These are phyloP conservation scores for Chaetomiaceae sp. DNA, from an alignment of 2,329 filamentous ascomycete genomes.

Conservation along the genomic window DNA sequence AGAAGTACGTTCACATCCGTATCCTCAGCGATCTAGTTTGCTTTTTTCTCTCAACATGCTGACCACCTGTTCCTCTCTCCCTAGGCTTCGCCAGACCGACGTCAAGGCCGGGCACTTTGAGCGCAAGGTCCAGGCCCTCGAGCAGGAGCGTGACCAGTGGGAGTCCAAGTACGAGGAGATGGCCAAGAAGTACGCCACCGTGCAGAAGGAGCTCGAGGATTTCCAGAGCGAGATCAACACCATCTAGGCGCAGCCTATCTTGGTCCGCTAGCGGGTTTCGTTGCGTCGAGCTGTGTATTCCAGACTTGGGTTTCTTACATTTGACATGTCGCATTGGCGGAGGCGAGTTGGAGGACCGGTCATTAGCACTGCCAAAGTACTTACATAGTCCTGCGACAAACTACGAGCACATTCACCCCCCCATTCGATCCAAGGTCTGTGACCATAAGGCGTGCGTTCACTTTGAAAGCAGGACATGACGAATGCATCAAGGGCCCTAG, in stretches of 20 bases:
- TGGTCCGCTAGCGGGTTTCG: conserved; percentile 6
- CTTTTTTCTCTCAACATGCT: conserved; percentile 17
- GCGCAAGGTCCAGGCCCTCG: conserved; percentile 96
- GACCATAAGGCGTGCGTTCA: too few species aligned
- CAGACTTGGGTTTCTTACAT: conserved; percentile 13
- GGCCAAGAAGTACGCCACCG: conserved; percentile 75
- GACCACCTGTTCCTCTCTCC: conserved; percentile 22
- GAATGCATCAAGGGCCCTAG: not conserved
- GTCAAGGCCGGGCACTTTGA: conserved; percentile 99
- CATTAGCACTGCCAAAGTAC: conserved; percentile 15
- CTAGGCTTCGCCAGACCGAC: conserved; percentile 94
- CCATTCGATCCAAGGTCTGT: too few species aligned
- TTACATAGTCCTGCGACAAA: conserved; percentile 15
- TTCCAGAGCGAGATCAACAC: conserved; percentile 90
- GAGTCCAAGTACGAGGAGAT: conserved; percentile 98
- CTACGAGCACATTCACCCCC: conserved; percentile 15
- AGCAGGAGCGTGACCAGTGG: conserved; percentile 88
- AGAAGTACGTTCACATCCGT: too few species aligned
- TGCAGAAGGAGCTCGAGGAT: conserved; percentile 87
- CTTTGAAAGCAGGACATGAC: not conserved
- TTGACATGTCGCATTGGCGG: conserved; percentile 9
- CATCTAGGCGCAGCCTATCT: conserved; percentile 55
- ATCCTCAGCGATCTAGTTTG: too few species aligned
- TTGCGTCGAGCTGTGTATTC: conserved; percentile 16
- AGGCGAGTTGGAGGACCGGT: conserved; percentile 12